Evolutionary conservation across 1,139 yeast species (phyloP), one percentile per base, ranked within the genome.

Genomic region (Scheffersomyces insectosa): DNA sequence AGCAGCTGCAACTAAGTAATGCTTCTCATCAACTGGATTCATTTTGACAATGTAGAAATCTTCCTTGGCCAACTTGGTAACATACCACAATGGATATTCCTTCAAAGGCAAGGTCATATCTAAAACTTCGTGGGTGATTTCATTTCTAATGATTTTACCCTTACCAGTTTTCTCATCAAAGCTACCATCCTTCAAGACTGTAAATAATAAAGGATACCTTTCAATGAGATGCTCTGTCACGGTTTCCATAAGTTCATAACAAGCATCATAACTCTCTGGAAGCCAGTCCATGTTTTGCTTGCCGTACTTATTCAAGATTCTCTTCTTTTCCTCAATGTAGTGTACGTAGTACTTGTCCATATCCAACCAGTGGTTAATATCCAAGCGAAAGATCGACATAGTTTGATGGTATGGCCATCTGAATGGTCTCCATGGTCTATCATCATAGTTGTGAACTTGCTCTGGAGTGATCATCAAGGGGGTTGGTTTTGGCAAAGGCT

Each of bases 321-420:
- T 65, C 53, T 75, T 65, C 62, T 83, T 82, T 56, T 85, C 88
- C 47, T 79, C 70, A 42, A 83, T 74, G 54, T 83, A 85, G 47
- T 82, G 83, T 60, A 81, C 69, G 57, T 83, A 85, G 63, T 82
- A 84, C 59, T 82, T 83, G 60, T 85, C 90, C 90, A 85, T 85
- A 55, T 84, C 90, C 45, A 85, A 66, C 91, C 90, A 85, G 59
- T 85, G 88, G 59, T 84, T 82, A 28, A 83, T 70, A 54, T 84
- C 88, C 30, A 85, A 71, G 57, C 81, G 81, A 67, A 75, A 83
- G 41, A 84, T 82, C 11, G 86, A 79, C 91, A 85, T 85, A 1
- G 90, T 85, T 62, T 85, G 91, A 59, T 84, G 89, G 57, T 84
- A 84, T 16, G 90, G 90, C 85, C 87, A 83, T 56, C 90, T 69